Conservation (phyloP, 371 early-diverging fungal species). For the Smittium culicis region DNA sequence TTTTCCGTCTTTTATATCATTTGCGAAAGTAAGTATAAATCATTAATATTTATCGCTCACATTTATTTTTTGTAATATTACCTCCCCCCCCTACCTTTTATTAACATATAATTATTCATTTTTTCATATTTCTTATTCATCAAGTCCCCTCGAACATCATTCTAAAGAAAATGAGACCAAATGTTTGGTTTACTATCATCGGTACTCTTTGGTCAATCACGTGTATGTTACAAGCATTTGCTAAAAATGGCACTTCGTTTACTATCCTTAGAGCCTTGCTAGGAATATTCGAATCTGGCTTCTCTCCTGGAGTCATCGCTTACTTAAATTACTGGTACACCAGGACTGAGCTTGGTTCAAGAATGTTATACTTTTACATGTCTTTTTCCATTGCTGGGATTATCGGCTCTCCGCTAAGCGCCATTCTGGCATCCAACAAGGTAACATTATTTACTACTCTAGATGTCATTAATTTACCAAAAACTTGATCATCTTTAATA, state of each 20-base stretch:
- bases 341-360: conserved; percentile 23
- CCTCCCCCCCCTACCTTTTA: too few relatives aligned
- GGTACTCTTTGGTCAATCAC: conserved; percentile 44
- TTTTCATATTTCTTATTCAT: neutral
- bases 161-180: conserved; percentile 45
- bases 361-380: conserved; percentile 33
- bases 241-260: conserved; percentile 13
- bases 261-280: conserved; percentile 41
- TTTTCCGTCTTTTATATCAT: too few relatives aligned
- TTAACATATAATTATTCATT: neutral
- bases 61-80: too few relatives aligned
- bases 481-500: too few relatives aligned
- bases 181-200: conserved; percentile 53
- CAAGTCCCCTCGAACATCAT: conserved; percentile 40
- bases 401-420: conserved; percentile 33
- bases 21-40: too few relatives aligned
- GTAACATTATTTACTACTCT: conserved; percentile 16
- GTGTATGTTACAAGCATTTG: conserved; percentile 32
- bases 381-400: conserved; percentile 34
- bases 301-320: too few relatives aligned
- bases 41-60: too few relatives aligned
- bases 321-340: conserved; percentile 46
- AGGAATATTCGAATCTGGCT: conserved; percentile 54
- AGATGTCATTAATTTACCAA: too few relatives aligned
- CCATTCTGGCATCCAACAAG: conserved; percentile 24